Conservation (phyloP, 1,284 basidiomycete genomes). For the Ceratorhiza oryzae-sativae region DNA sequence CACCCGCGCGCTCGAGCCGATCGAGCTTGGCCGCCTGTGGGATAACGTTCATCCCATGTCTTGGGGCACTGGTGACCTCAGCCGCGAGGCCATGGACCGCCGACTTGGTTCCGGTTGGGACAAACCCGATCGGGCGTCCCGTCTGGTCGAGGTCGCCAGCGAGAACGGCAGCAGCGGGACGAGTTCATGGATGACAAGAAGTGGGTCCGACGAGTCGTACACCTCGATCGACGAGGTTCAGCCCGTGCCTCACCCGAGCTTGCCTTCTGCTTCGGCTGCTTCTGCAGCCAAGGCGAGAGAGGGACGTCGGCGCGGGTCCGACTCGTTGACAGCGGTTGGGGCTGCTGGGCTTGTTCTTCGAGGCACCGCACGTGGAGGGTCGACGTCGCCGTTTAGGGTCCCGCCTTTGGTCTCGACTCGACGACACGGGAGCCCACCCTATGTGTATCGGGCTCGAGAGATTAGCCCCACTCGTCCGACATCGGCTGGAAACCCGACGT, state of each 20-base stretch:
- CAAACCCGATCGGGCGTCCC: background rate
- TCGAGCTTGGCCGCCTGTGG: background rate
- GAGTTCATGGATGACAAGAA: slow-evolving; percentile 18
- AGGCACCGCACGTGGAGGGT: background rate
- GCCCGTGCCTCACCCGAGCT: background rate
- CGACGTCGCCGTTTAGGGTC: slow-evolving; percentile 24
- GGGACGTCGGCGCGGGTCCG: slow-evolving; percentile 6
- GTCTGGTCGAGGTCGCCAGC: background rate
- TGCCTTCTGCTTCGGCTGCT: background rate
- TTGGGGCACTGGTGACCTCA: slow-evolving; percentile 16
- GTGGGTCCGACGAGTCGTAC: slow-evolving; percentile 27
- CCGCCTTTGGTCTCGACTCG: slow-evolving; percentile 8
- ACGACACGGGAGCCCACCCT: slow-evolving; percentile 1
- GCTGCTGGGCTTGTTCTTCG: background rate
- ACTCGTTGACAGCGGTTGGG: background rate
- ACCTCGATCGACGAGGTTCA: background rate
- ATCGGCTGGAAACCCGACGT: background rate
- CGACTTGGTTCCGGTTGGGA: slow-evolving; percentile 23
- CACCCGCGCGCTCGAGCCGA: background rate
- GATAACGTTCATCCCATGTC: background rate
- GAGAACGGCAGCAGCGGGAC: background rate
- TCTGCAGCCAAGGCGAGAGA: background rate
- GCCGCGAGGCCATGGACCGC: slow-evolving; percentile 24
- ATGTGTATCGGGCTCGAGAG: slow-evolving; percentile 7
- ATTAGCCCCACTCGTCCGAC: background rate